phyloP scores from a whole-genome alignment of 2,329 filamentous ascomycete genomes.

The Biscogniauxia marginata region DNA sequence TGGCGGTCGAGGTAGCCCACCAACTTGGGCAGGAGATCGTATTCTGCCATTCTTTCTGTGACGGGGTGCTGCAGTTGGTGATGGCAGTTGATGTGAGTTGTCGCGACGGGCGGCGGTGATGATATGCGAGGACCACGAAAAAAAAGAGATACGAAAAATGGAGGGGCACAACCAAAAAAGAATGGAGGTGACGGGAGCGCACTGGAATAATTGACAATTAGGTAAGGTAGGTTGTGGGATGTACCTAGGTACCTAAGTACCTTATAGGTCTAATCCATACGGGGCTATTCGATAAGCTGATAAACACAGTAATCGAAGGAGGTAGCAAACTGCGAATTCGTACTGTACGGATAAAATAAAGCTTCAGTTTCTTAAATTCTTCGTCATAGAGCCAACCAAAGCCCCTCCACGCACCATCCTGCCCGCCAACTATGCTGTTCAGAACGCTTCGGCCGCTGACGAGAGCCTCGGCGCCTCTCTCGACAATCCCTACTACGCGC shows the following conservation, averaged over 20 bases:
- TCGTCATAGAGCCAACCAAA: too few species aligned
- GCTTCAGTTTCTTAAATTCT: too few species aligned
- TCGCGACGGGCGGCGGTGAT: slow-evolving; percentile 1
- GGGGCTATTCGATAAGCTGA: too few species aligned
- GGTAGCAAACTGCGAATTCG: too few species aligned
- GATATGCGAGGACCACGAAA: slow-evolving; percentile 1
- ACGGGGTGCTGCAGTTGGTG: slow-evolving; percentile 19
- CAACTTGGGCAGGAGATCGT: slow-evolving; percentile 84
- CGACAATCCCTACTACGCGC: slow-evolving; percentile 4
- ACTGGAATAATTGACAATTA: background rate
- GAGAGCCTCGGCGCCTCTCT: slow-evolving; percentile 15
- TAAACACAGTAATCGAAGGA: too few species aligned
- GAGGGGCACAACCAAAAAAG: slow-evolving; percentile 6
- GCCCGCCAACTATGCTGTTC: slow-evolving; percentile 17
- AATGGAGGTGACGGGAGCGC: background rate
- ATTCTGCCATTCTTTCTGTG: slow-evolving; percentile 56
- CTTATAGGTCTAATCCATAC: too few species aligned
- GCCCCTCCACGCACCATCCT: background rate
- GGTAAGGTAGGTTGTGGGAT: too few species aligned
- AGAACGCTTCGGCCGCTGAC: slow-evolving; percentile 22
- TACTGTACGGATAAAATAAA: too few species aligned
- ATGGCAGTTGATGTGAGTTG: background rate
- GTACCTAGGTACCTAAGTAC: too few species aligned
- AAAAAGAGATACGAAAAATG: slow-evolving; percentile 9
- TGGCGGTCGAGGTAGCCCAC: slow-evolving; percentile 93